Evolutionary conservation across 257 asterid species (phyloP), one percentile per base, ranked within the genome.

Genomic region (Phtheirospermum japonicum): DNA sequence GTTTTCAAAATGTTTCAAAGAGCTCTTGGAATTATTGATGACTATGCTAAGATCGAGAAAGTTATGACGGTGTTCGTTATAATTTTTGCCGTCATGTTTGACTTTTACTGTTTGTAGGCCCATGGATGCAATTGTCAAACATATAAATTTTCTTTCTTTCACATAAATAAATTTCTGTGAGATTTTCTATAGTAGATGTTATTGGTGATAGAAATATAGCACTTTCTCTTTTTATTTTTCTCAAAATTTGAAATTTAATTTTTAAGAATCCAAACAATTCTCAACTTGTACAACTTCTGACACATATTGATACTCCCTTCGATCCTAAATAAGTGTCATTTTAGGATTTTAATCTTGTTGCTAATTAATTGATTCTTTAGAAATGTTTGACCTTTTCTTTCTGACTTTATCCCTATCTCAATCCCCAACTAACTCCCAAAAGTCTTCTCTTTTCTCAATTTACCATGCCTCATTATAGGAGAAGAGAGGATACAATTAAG

Each of bases 71-170:
- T 26, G 12, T 33, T 57, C 32, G 37, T 23, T 66, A 62, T 67
- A 20, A 16, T 28, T 42, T 13, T 1, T 19, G 18, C 9, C 19
- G 7, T 39, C 55, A 56, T 19, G 23, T 14, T 42, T 52, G 57
- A 61, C 33, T 40, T 60, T 60, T 37, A 11, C 6, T n/a, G 6
- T 0, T 65, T 50, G 19, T 51, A n/a, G 40, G 37, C 53, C 30
- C 51, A 64, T 57, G 55, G 43, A 55, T 67, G 23, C 23, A 48
- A 67, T 54, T 26, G 36, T n/a, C 43, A 53, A 39, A 6, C 65
- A 19, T 37, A 16, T 58, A 18, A 56, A 56, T 16, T 54, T 17
- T 23, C 13, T 14, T 53, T 69, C 48, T 53, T 42, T 53, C 33
- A 11, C 7, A 10, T 34, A 34, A 48, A 52, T 32, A 54, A 61